These are phyloP conservation scores for Ogataea angusta DNA, from an alignment of 805 yeast species.

Conservation along the genomic window DNA sequence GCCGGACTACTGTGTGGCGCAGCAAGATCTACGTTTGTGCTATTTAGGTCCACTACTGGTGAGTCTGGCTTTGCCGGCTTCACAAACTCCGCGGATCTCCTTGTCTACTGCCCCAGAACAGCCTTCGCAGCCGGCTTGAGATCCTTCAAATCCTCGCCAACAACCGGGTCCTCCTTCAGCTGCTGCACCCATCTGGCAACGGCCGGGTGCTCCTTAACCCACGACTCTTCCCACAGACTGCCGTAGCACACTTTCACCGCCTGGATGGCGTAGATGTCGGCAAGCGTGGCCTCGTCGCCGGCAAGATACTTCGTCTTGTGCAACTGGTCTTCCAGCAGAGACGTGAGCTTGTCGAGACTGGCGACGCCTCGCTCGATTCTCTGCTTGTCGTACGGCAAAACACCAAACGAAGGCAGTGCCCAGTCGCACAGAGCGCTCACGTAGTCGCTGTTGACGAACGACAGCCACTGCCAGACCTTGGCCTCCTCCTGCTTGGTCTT, in stretches of 20 bases:
- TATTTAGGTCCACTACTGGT: too few species aligned
- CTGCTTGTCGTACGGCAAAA: background rate
- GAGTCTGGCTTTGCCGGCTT: too few species aligned
- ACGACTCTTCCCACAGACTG: constrained; percentile 41
- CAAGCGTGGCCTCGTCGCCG: constrained; percentile 31
- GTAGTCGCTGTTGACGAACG: constrained; percentile 67
- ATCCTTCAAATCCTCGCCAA: background rate
- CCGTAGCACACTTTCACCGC: constrained; percentile 40
- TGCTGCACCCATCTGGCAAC: constrained; percentile 39
- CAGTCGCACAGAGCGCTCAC: constrained; percentile 42
- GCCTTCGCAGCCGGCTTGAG: background rate
- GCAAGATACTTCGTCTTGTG: constrained; percentile 8
- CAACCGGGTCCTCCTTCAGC: background rate
- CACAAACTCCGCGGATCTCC: too few species aligned
- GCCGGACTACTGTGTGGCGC: too few species aligned
- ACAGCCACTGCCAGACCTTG: constrained; percentile 68
- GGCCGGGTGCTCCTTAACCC: constrained; percentile 44
- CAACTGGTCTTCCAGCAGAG: background rate
- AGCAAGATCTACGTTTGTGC: too few species aligned
- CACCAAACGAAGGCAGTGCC: constrained; percentile 46
- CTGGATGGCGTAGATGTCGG: constrained; percentile 37
- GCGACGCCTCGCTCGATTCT: background rate
- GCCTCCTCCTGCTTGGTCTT: constrained; percentile 57
- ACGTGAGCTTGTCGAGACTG: background rate
- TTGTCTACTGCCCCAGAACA: background rate